Conservation (phyloP, 495 filamentous ascomycete species). For the Apiosordaria backusii region DNA sequence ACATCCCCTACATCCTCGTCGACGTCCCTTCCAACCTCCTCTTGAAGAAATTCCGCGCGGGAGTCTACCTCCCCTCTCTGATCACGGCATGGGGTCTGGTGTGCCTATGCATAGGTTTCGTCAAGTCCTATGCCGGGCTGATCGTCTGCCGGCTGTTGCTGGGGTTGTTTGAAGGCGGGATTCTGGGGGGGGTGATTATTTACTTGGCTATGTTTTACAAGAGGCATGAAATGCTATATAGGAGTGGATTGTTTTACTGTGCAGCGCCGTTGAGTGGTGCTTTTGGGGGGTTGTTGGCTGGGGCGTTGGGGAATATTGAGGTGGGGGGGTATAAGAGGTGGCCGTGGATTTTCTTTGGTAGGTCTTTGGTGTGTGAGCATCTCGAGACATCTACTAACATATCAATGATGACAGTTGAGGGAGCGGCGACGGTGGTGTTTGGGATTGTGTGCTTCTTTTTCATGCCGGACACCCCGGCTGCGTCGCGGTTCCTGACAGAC, state of each 20-base stretch:
- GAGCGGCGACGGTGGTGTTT: constrained; percentile 41
- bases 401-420: constrained; percentile 35
- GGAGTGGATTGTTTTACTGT: constrained; percentile 58
- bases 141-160: constrained; percentile 56
- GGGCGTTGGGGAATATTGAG: constrained; percentile 41
- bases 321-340: constrained; percentile 43
- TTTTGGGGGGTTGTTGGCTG: constrained; percentile 62
- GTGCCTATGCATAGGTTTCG: constrained; percentile 54
- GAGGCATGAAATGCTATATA: constrained; percentile 40
- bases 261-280: constrained; percentile 60
- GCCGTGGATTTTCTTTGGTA: constrained; percentile 44
- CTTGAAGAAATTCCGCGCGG: constrained; percentile 57
- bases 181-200: constrained; percentile 54
- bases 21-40: constrained; percentile 59
- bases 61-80: constrained; percentile 48
- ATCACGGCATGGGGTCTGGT: constrained; percentile 51
- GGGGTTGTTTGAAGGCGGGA: constrained; percentile 60
- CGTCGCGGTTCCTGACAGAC: constrained; percentile 38
- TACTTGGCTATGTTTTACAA: constrained; percentile 51
- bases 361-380: constrained; percentile 1
- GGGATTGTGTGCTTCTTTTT: constrained; percentile 42
- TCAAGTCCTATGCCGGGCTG: constrained; percentile 52
- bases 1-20: constrained; percentile 49
- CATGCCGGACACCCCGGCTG: constrained; percentile 44
- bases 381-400: neutral